phyloP scores from a whole-genome alignment of 805 yeast genomes.

The Yarrowia keelungensis region DNA sequence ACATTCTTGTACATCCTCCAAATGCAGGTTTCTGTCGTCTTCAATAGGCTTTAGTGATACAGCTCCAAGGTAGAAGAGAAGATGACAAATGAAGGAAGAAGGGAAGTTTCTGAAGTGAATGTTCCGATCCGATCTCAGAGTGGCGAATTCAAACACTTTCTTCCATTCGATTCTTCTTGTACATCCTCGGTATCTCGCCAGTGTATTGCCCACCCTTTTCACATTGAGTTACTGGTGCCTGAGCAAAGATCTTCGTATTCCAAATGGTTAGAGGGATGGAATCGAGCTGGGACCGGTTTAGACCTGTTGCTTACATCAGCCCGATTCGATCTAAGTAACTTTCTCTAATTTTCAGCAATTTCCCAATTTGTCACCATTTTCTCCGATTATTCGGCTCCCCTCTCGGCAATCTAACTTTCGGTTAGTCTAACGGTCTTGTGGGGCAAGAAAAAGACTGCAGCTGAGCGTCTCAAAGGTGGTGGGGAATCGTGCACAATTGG shows the following conservation, averaged over 20 bases:
- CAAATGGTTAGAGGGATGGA: too few relatives aligned
- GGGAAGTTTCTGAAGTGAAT: too few relatives aligned
- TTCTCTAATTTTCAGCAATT: not conserved
- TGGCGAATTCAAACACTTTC: too few relatives aligned
- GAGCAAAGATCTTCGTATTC: not conserved
- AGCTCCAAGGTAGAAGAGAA: not conserved
- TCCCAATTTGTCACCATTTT: not conserved
- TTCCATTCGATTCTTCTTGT: too few relatives aligned
- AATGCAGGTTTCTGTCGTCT: not conserved
- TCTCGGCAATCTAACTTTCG: conserved; percentile 13
- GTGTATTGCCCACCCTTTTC: too few relatives aligned
- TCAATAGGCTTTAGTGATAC: conserved; percentile 7
- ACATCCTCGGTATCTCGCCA: too few relatives aligned
- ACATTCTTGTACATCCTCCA: not conserved
- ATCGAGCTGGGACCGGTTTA: too few relatives aligned
- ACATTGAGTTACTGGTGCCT: conserved; percentile 11
- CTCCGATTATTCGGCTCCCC: conserved; percentile 1
- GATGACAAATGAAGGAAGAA: not conserved
- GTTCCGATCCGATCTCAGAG: too few relatives aligned
- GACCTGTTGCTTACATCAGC: too few relatives aligned
- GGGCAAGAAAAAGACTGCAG: not conserved
- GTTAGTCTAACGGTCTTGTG: conserved; percentile 23
- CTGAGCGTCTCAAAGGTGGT: not conserved
- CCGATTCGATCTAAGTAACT: not conserved
- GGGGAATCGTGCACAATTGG: not conserved